A percentile compares a stretch with the other conserved stretches of the same genome.
phyloP scores from a whole-genome alignment of 2,329 filamentous ascomycete genomes.

The Coniochaeta hoffmannii region DNA sequence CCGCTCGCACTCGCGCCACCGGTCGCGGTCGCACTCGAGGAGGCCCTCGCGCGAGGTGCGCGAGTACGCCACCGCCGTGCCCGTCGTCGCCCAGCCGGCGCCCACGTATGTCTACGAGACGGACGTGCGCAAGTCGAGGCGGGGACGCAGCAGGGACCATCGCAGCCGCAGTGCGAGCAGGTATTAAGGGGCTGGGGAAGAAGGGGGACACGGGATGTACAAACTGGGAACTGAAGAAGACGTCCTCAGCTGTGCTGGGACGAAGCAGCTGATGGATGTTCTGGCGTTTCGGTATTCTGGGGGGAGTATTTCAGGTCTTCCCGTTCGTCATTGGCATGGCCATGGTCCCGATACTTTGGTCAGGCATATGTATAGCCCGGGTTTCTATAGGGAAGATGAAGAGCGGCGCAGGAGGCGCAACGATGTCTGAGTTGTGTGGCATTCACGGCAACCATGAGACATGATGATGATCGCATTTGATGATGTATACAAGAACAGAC shows the following conservation, averaged over 20 bases:
- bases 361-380: neutral
- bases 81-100: neutral
- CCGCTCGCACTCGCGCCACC: neutral
- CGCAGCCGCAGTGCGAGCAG: neutral
- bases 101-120: conserved; percentile 2
- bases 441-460: neutral
- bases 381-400: neutral
- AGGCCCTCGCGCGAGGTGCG: neutral
- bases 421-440: neutral
- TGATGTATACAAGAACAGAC: neutral
- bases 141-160: conserved; percentile 1
- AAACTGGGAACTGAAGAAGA: too few species aligned
- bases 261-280: neutral
- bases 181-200: neutral
- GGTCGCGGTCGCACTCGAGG: neutral
- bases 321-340: neutral
- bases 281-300: neutral
- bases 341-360: neutral
- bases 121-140: neutral
- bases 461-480: neutral
- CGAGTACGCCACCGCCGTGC: neutral
- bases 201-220: neutral
- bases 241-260: neutral
- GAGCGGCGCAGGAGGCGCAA: neutral
- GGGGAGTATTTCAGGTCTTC: neutral